Evolutionary conservation across 1,284 basidiomycete genomes (phyloP), one percentile per base, ranked within the genome.

Genomic region (Melampsora occidentalis): DNA sequence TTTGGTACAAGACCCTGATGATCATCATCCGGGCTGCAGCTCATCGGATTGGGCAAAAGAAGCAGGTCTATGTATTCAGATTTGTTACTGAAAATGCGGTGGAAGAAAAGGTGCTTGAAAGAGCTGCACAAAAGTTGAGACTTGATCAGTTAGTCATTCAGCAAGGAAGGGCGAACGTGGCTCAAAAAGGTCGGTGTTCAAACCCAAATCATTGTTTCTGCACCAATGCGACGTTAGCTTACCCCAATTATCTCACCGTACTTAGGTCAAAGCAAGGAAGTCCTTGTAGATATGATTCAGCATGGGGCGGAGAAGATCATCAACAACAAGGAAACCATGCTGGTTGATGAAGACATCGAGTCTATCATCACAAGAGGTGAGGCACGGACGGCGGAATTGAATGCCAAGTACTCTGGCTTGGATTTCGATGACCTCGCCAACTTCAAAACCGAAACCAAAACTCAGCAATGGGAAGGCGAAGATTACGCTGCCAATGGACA

Each of bases 301-400:
- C 94, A 97, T 82, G 97, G 97, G 25, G 96, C 95, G 0, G 95
- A 99, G 82, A 92, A 93, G 84, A 98, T 99, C 78, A 96, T 98
- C 83, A 95, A 91, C 82, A 86, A 89, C 25, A 84, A 83, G 39
- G 82, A 82, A 57, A 48, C 91, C 73, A 86, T 92, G 82, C 84
- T 91, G 78, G 87, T 97, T 80, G 90, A 96, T 81, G 93, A 91
- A 48, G 95, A 97, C 82, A 98, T 99, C 78, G 95, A 99, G 75
- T 92, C 86, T 20, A 96, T 99, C 84, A 97, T 99, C 80, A 85
- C 88, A 31, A 88, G 89, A n/a, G 94, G 94, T 59, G 95, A 99
- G 84, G 90, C 92, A 79, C 90, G 93, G 70, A 99, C 97, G 0
- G 87, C 87, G 0, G 91, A 93, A 83, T 86, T 99, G 77, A 96